These are phyloP conservation scores for Linum lewisii DNA, from an alignment of 345 rosid genomes.

Conservation along the genomic window DNA sequence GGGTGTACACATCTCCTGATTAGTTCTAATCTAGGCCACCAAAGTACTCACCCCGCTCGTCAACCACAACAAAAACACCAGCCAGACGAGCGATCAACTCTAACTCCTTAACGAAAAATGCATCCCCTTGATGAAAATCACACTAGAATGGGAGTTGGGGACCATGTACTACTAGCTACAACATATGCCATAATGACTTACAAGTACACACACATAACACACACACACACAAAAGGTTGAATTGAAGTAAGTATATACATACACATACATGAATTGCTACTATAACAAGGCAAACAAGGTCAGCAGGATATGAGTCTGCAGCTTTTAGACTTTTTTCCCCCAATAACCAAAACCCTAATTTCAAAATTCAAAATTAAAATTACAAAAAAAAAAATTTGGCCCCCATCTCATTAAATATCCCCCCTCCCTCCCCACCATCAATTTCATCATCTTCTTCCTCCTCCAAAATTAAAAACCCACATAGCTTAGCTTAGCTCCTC, in stretches of 20 bases:
- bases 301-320: constrained; percentile 30
- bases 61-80: too few relatives aligned
- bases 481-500: constrained; percentile 3
- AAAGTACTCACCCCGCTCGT: too few relatives aligned
- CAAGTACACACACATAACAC: neutral
- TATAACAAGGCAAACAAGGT: constrained; percentile 34
- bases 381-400: constrained; percentile 21
- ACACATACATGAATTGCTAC: constrained; percentile 8
- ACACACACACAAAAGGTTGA: neutral
- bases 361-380: constrained; percentile 18
- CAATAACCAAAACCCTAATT: constrained; percentile 34
- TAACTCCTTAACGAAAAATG: too few relatives aligned
- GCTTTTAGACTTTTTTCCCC: constrained; percentile 49
- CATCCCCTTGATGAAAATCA: too few relatives aligned
- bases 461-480: too few relatives aligned
- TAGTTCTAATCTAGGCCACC: too few relatives aligned
- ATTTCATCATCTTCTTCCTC: neutral
- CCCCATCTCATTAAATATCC: constrained; percentile 25
- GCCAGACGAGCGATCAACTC: too few relatives aligned
- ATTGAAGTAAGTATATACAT: neutral
- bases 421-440: neutral
- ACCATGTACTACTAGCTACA: too few relatives aligned
- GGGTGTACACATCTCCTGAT: too few relatives aligned
- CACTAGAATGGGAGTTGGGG: too few relatives aligned
- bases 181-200: too few relatives aligned